phyloP scores from a whole-genome alignment of 1,139 yeast species.

The Spencermartinsiella ligniputridi region DNA sequence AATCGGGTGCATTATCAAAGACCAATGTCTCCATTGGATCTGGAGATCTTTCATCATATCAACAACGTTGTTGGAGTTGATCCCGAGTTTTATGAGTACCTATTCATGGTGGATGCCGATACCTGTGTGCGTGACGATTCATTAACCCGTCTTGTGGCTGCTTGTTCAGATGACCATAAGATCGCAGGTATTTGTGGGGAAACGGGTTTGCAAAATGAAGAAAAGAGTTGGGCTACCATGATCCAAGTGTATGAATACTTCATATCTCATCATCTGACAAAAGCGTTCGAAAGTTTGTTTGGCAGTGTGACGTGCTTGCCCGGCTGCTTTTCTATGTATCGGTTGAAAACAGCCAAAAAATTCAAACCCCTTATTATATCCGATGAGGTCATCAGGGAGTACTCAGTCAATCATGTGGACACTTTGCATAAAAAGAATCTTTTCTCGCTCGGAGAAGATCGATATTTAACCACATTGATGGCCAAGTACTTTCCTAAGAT shows the following conservation, averaged over 20 bases:
- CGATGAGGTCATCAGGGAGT: constrained; percentile 36
- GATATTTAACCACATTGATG: constrained; percentile 40
- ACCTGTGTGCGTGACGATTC: constrained; percentile 37
- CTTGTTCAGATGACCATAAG: constrained; percentile 35
- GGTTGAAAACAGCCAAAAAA: constrained; percentile 36
- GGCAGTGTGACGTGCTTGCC: constrained; percentile 42
- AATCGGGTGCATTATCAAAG: constrained; percentile 38
- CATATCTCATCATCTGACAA: constrained; percentile 40
- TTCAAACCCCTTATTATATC: constrained; percentile 37
- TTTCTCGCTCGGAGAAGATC: constrained; percentile 41
- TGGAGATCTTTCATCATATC: constrained; percentile 40
- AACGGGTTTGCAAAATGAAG: constrained; percentile 38
- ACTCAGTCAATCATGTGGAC: constrained; percentile 37
- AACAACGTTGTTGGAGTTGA: constrained; percentile 41
- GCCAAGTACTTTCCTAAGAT: constrained; percentile 36
- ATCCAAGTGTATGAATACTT: constrained; percentile 41
- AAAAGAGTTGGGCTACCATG: constrained; percentile 38
- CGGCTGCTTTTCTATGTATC: constrained; percentile 40
- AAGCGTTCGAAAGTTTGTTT: constrained; percentile 40
- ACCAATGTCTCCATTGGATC: constrained; percentile 40
- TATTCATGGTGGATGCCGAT: constrained; percentile 41
- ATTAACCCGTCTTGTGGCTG: constrained; percentile 36
- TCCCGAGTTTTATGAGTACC: constrained; percentile 39
- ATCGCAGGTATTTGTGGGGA: constrained; percentile 42
- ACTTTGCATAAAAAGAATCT: constrained; percentile 41